Base-by-base conservation (phyloP, 768 basidiomycete genomes). In the Nidularia pulvinata region DNA sequence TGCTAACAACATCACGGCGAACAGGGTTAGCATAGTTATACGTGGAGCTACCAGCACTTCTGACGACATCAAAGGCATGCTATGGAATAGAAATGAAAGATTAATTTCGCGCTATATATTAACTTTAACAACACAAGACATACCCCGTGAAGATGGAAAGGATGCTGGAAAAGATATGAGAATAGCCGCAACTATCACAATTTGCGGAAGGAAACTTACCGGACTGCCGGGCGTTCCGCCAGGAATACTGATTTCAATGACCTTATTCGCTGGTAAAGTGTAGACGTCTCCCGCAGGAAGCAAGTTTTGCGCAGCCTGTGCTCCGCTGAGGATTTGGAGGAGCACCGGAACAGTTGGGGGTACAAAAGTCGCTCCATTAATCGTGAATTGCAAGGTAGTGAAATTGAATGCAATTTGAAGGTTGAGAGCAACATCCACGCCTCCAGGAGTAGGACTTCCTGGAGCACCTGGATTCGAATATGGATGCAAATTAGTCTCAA, bases 191-290 rank as follows among this genome's bases (percentile, higher is more conserved):
- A 10, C 9, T 36, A 30, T 42, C 1, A 14, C 30, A 9, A 19
- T 36, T n/a, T 9, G 7, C 10, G 13, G 37, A 39, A 11, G 10
- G 19, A 22, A 6, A 57, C 73, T 58, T 58, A 74, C 73, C 3
- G 74, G 73, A 25, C 63, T 62, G 45, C 69, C 69, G 39, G 61
- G 49, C 2, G 65, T 57, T 5, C 71, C 73, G 51, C 73, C 74
- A 11, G 77, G 74, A 55, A 82, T 69, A n/a, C 69, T 71, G 1
- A 84, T 49, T 51, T 83, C 81, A 54, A 83, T 70, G 37, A 76
- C 68, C 39, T 77, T 69, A 57, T 81, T 78, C 5, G 63, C 58
- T 0, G 77, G 70, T n/a, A 75, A 51, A 22, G 59, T 59, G 52
- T 78, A 80, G 7, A 81, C 72, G n/a, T 71, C 68, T 6, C 76